Evolutionary conservation across 2,329 filamentous ascomycete species (phyloP).

Genomic region (Myriosclerotinia duriaeana): DNA sequence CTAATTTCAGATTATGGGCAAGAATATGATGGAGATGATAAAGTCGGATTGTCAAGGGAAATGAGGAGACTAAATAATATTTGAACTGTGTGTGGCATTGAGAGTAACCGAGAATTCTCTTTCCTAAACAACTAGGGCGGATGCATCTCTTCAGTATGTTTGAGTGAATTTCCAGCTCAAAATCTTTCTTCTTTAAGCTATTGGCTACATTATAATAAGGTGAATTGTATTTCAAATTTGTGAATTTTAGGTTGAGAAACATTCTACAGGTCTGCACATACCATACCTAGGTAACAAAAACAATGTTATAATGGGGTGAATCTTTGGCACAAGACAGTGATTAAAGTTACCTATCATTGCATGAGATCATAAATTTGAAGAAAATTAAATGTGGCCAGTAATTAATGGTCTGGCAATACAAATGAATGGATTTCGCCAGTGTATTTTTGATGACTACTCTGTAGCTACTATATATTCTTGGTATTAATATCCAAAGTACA

Average conservation of each 20-base stretch:
- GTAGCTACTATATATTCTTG: too few species aligned
- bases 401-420: background rate
- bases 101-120: background rate
- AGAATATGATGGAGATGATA: background rate
- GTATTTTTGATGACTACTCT: too few species aligned
- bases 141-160: background rate
- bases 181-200: background rate
- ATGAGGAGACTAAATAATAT: background rate
- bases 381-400: background rate
- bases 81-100: background rate
- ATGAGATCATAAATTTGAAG: background rate
- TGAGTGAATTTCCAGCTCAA: background rate
- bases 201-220: background rate
- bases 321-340: background rate
- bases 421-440: too few species aligned
- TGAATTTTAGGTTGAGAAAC: background rate
- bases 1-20: background rate
- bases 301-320: background rate
- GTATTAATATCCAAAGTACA: too few species aligned
- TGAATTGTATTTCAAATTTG: rapidly evolving
- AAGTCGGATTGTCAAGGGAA: background rate
- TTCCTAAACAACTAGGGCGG: background rate
- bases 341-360: background rate
- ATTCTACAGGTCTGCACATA: too few species aligned
- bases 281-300: too few species aligned